These are phyloP conservation scores for Auricularia cornea DNA, from an alignment of 768 basidiomycete genomes.

Conservation along the genomic window DNA sequence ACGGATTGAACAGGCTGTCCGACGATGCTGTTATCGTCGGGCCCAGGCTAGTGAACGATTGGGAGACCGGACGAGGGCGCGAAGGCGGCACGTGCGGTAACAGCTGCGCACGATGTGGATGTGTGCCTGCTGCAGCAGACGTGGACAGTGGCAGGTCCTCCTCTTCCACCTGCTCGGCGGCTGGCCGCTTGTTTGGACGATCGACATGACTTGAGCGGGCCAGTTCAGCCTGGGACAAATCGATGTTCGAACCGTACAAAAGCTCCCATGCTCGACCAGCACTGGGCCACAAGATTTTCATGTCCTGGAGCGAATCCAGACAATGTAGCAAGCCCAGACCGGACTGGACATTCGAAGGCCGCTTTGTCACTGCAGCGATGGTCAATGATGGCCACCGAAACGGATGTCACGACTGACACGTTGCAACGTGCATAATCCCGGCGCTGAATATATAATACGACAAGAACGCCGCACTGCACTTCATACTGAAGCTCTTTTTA, in stretches of 20 bases:
- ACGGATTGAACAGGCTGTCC: background rate
- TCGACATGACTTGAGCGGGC: background rate
- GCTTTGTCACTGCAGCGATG: constrained; percentile 47
- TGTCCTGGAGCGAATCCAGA: constrained; percentile 52
- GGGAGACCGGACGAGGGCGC: background rate
- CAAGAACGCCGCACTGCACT: constrained; percentile 53
- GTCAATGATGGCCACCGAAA: constrained; percentile 10
- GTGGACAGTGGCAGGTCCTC: background rate
- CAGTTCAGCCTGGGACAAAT: constrained; percentile 10
- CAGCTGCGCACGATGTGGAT: background rate
- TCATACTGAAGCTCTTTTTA: constrained; percentile 54
- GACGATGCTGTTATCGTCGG: background rate
- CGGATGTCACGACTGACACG: constrained; percentile 37
- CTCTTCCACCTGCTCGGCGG: background rate
- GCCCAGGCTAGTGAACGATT: background rate
- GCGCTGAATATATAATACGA: constrained; percentile 71
- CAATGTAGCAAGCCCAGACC: constrained; percentile 57
- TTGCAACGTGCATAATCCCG: constrained; percentile 75
- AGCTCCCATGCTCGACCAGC: constrained; percentile 61
- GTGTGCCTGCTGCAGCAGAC: background rate
- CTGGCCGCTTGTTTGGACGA: background rate
- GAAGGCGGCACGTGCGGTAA: background rate
- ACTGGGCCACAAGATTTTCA: constrained; percentile 73
- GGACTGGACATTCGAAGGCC: constrained; percentile 64
- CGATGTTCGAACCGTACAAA: constrained; percentile 56